phyloP scores from a whole-genome alignment of 371 early-diverging fungal species.

The Amoeboradix gromovi region DNA sequence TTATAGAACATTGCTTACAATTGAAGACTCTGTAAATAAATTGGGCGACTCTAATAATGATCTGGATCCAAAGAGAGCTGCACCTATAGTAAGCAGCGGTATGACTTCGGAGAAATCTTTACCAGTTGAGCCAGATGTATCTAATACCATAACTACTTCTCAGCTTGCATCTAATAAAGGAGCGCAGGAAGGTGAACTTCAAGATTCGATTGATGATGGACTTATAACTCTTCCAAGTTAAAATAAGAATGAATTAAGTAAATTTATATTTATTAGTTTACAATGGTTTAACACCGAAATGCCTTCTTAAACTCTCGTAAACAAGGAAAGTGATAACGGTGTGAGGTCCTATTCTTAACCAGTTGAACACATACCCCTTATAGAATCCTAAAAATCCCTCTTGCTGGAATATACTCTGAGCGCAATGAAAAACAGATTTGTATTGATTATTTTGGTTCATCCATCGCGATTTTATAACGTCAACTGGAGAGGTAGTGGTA shows the following conservation, averaged over 20 bases:
- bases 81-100: no score
- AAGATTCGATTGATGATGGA: no score
- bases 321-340: conserved; percentile 15
- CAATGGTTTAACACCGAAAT: not conserved
- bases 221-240: no score
- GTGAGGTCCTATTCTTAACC: conserved; percentile 17
- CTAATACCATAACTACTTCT: not conserved
- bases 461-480: conserved; percentile 63
- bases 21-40: no score
- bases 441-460: conserved; percentile 29
- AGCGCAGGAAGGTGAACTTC: no score
- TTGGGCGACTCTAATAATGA: no score
- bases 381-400: conserved; percentile 53
- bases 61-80: no score
- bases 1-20: no score
- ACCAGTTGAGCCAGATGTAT: not conserved
- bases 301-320: conserved; percentile 3
- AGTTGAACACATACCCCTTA: conserved; percentile 62
- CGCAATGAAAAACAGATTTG: conserved; percentile 14
- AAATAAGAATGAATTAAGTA: no score
- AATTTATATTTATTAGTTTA: no score
- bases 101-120: not conserved
- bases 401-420: conserved; percentile 22
- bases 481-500: conserved; percentile 55
- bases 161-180: no score